Evolutionary conservation across 768 basidiomycete species (phyloP).

Genomic region (Pleurotus pulmonarius): DNA sequence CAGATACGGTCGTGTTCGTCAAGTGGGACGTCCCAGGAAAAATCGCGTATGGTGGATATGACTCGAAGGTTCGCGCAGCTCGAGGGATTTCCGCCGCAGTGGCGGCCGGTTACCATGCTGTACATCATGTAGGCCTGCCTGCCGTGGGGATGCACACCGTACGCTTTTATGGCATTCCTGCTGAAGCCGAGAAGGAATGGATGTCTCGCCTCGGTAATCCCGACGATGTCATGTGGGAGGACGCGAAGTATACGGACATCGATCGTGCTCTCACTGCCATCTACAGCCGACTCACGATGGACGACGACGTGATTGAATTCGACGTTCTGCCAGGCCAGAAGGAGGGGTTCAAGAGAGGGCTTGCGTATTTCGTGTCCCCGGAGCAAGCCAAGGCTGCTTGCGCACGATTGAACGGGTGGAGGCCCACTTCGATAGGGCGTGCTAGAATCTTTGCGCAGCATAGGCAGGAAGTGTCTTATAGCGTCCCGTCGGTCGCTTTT

Average conservation of each 20-base stretch:
- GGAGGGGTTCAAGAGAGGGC: slow-evolving; percentile 46
- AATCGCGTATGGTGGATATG: slow-evolving; percentile 63
- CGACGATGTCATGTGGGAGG: slow-evolving; percentile 36
- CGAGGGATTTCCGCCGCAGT: slow-evolving; percentile 43
- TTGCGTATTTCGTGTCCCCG: slow-evolving; percentile 51
- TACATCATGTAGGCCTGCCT: slow-evolving; percentile 53
- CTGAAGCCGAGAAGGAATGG: slow-evolving; percentile 31
- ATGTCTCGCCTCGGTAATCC: slow-evolving; percentile 31
- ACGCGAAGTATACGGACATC: slow-evolving; percentile 34
- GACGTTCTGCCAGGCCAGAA: slow-evolving; percentile 50
- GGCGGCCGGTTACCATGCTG: slow-evolving; percentile 34
- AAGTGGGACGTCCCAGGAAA: slow-evolving; percentile 56
- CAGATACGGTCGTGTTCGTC: slow-evolving; percentile 54
- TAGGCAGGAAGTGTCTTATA: slow-evolving; percentile 47
- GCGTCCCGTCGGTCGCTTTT: slow-evolving; percentile 34
- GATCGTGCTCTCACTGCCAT: slow-evolving; percentile 33
- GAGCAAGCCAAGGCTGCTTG: slow-evolving; percentile 51
- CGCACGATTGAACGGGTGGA: slow-evolving; percentile 40
- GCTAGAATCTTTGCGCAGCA: slow-evolving; percentile 50
- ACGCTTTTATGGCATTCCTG: slow-evolving; percentile 46
- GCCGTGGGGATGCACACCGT: slow-evolving; percentile 58
- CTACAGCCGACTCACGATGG: slow-evolving; percentile 34
- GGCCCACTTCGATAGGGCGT: slow-evolving; percentile 40
- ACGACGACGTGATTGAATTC: slow-evolving; percentile 32
- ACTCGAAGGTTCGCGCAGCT: slow-evolving; percentile 42